These are phyloP conservation scores for Cercospora brassicicola DNA, from an alignment of 2,329 filamentous ascomycete species.

Conservation along the genomic window DNA sequence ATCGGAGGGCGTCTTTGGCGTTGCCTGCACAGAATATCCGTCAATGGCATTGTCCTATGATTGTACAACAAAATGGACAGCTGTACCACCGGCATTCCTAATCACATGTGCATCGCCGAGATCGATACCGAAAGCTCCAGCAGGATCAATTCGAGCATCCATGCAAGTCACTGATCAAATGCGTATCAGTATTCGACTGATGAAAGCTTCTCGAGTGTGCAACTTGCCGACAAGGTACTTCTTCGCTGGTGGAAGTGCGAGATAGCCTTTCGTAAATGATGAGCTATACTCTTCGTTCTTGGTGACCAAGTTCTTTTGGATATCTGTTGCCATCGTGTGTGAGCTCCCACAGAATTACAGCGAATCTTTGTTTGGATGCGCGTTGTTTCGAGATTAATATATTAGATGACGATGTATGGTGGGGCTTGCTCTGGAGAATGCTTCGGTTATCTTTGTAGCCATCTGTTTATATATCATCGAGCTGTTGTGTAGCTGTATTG, in stretches of 20 bases:
- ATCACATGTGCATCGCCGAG: constrained; percentile 75
- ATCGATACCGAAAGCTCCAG: constrained; percentile 66
- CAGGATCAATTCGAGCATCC: constrained; percentile 72
- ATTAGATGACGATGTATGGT: neutral
- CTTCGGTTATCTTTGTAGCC: neutral
- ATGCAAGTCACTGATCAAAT: constrained; percentile 67
- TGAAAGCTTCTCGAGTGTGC: no score
- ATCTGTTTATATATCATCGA: constrained; percentile 1
- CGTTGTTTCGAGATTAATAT: neutral
- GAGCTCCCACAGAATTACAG: neutral
- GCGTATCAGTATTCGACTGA: no score
- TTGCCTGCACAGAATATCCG: constrained; percentile 4
- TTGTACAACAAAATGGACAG: neutral
- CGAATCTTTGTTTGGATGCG: no score
- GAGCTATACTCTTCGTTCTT: constrained; percentile 60
- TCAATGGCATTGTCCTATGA: neutral
- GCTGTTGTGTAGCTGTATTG: constrained; percentile 13
- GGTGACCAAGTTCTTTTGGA: constrained; percentile 57
- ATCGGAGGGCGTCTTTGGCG: constrained; percentile 68
- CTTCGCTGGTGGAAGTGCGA: constrained; percentile 68
- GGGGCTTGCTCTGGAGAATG: neutral
- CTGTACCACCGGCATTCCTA: constrained; percentile 56
- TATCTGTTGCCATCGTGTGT: constrained; percentile 46
- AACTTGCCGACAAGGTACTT: constrained; percentile 63
- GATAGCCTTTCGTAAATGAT: constrained; percentile 64